Evolutionary conservation across 352 stramenopile genomes (phyloP), one percentile per base, ranked within the genome.

Genomic region (Globisporangium rhizosaccharum): DNA sequence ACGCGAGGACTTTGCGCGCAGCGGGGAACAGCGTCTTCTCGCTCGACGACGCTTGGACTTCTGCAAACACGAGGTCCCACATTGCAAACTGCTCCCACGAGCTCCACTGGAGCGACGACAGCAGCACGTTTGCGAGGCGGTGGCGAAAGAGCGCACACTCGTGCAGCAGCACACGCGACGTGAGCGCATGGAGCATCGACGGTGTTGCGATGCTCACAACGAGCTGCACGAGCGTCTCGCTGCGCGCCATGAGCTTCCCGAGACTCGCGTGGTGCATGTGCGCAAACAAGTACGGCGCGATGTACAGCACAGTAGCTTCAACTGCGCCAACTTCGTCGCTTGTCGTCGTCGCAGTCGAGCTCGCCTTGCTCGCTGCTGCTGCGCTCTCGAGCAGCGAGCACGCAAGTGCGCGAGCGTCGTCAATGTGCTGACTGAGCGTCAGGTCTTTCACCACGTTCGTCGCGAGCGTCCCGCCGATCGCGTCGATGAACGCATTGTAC

Each of bases 41-140:
- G 4, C 59, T 65, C 2, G 51, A 25, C 2, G 60, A 37, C 1
- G 61, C 42, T 30, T 85, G 69, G 9, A 85, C 73, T 56, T 94
- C 85, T 0, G 76, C 69, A 0, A 90, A 57, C 7, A 92, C 73
- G 15, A 94, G 68, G 61, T 94, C 85, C 85, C 85, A 94, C 57
- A 91, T 70, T 1, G 74, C 75, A 47, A 79, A 88, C 62, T 94
- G 85, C 53, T 94, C 82, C 82, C 82, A 94, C 18, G 85, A 92
- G 15, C 65, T 91, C 85, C 85, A 94, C 53, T 87, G 66, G 14
- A 94, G 66, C 17, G 85, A 94, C 28, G 82, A 82, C 7, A 92
- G 64, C 18, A 94, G 60, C 3, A 90, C 72, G 44, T 84, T 92
- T 17, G 82, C 70, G 17, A 91, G 62, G 1, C 79, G 82, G n/a